Conservation (phyloP, 148 eudicot genomes). For the Chenopodium formosanum region DNA sequence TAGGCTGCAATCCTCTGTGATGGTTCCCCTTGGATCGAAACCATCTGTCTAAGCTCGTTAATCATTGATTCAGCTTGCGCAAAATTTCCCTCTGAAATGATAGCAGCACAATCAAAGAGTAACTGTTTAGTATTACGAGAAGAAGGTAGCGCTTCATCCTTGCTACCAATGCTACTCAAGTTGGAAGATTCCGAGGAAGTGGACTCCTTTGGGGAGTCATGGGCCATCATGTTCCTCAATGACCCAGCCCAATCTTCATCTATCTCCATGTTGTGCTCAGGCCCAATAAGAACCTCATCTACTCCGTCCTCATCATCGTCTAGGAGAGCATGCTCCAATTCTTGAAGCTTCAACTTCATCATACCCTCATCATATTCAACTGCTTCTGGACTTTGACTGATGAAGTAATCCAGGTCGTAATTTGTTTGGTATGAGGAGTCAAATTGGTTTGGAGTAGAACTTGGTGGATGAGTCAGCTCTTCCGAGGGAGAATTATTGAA, state of each 20-base stretch:
- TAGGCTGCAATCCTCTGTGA: conserved; percentile 84
- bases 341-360: conserved; percentile 78
- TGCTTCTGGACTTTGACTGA: conserved; percentile 42
- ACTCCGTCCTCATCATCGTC: conserved; percentile 43
- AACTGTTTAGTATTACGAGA: conserved; percentile 48
- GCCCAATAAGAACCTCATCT: conserved; percentile 32
- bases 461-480: conserved; percentile 47
- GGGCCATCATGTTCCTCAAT: conserved; percentile 26
- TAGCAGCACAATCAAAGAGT: conserved; percentile 73
- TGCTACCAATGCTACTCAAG: conserved; percentile 52
- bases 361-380: conserved; percentile 52
- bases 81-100: conserved; percentile 58
- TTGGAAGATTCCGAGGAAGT: conserved; percentile 66
- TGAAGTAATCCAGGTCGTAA: conserved; percentile 44
- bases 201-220: conserved; percentile 77
- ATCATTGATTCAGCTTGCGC: conserved; percentile 65
- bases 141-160: conserved; percentile 41
- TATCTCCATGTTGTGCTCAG: conserved; percentile 58
- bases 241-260: conserved; percentile 56
- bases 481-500: conserved; percentile 71
- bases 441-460: conserved; percentile 25
- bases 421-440: conserved; percentile 27
- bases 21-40: conserved; percentile 92
- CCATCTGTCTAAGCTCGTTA: conserved; percentile 62
- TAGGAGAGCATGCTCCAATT: conserved; percentile 82